Conservation (phyloP, 75 land plant species). For the Pseudotsuga menziesii region DNA sequence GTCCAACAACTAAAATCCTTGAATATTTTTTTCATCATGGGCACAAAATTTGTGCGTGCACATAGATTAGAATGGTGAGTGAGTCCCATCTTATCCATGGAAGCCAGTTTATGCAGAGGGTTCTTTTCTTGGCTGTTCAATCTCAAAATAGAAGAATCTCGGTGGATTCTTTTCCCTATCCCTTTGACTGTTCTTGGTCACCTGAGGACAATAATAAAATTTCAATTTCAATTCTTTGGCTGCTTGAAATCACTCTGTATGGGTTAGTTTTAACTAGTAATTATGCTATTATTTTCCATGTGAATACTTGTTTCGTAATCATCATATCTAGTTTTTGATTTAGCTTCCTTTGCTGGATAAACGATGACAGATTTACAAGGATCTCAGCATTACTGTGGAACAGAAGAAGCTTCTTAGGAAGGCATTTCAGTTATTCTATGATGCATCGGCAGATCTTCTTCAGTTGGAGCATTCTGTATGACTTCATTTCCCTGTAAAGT, state of each 20-base stretch:
- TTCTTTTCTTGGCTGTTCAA: no score
- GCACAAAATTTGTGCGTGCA: background rate
- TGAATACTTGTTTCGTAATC: background rate
- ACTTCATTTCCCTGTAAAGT: background rate
- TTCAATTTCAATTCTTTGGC: background rate
- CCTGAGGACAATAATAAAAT: no score
- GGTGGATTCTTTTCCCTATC: no score
- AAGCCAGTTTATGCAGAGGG: no score
- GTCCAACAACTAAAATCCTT: background rate
- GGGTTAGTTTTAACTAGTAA: background rate
- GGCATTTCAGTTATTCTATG: slow-evolving; percentile 71
- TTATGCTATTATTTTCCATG: background rate
- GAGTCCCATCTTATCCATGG: no score
- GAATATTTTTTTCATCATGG: background rate
- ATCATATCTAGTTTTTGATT: background rate
- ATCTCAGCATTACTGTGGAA: slow-evolving; percentile 74
- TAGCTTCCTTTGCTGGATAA: background rate
- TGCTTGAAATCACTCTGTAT: background rate
- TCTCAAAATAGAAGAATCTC: no score
- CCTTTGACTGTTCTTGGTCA: no score
- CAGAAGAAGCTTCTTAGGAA: slow-evolving; percentile 82
- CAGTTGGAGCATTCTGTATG: slow-evolving; percentile 91
- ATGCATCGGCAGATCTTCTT: slow-evolving; percentile 75
- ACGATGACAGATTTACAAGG: slow-evolving; percentile 73
- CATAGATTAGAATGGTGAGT: no score